Evolutionary conservation across 164 flowering plant genomes (phyloP).

Genomic region (Berberis thunbergii): DNA sequence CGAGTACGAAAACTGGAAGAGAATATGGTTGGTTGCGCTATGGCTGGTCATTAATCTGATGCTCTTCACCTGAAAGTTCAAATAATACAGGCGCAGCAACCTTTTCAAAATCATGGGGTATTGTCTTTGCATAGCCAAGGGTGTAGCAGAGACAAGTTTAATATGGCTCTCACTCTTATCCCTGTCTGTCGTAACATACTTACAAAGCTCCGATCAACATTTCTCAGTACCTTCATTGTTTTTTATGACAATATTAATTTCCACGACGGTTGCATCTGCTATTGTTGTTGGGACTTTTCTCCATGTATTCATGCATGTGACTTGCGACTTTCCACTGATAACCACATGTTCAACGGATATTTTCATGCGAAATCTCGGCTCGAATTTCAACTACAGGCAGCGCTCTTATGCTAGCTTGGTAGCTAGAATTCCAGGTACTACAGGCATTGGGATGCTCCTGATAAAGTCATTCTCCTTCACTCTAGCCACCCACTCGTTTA

Average conservation of each 20-base stretch:
- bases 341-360: conserved; percentile 31
- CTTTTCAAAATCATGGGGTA: conserved; percentile 56
- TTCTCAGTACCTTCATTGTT: conserved; percentile 46
- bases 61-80: conserved; percentile 60
- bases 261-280: conserved; percentile 55
- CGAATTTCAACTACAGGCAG: conserved; percentile 38
- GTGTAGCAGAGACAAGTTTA: conserved; percentile 82
- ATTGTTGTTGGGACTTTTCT: conserved; percentile 36
- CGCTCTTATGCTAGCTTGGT: conserved; percentile 45
- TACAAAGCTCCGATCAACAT: conserved; percentile 64
- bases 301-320: conserved; percentile 43
- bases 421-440: conserved; percentile 27
- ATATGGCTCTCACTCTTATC: conserved; percentile 83
- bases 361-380: too few relatives aligned
- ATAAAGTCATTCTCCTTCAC: conserved; percentile 70
- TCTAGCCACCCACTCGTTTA: conserved; percentile 61
- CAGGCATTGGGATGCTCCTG: conserved; percentile 60
- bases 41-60: conserved; percentile 40
- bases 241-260: conserved; percentile 92
- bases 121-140: conserved; percentile 84
- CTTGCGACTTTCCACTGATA: conserved; percentile 56
- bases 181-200: conserved; percentile 85
- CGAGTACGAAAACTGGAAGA: conserved; percentile 61
- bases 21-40: conserved; percentile 55
- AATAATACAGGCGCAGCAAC: conserved; percentile 15